Evolutionary conservation across 495 filamentous ascomycete species (phyloP), one percentile per base, ranked within the genome.

Genomic region (Niebla homalea): DNA sequence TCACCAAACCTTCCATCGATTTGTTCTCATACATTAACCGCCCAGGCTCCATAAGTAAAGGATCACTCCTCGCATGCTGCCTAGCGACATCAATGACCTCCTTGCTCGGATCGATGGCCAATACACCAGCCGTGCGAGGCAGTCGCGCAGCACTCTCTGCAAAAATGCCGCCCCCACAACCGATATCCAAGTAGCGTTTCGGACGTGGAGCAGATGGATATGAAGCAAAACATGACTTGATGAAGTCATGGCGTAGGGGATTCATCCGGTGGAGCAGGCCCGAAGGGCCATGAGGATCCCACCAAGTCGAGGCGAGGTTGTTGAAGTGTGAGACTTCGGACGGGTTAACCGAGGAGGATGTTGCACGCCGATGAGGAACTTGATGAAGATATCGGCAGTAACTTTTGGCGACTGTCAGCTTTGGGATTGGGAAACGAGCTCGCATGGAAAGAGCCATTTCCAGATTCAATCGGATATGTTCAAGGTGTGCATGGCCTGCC

Each of bases 201-300:
- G 44, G 36, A 20, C 29, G 22, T 19, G 36, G 38, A 46, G 36
- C 25, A 44, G 46, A 48, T 44, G 43, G 40, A 40, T 55, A 62
- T n/a, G 71, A 70, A 56, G 73, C 64, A 51, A 75, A 80, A 57
- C 89, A 94, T 35, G 70, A 63, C 2, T 69, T 66, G 64, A 98
- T 92, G 70, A 97, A 97, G 60, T 87, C 81, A 65, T 96, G 88
- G 29, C 92, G 88, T 38, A 93, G 78, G 10, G 93, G 92, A 71
- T 98, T 97, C 92, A 98, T 97, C 43, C 93, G 81, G 65, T 97
- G 93, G 2, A 98, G 81, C 54, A 94, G 80, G 14, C 89, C 80
- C 0, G 88, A 96, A 18, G 88, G 80, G 47, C 92, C 92, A 67
- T 93, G 81, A 2, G 92, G 86, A 67, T 97, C 93, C 92, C 92